Base-by-base conservation (phyloP, 495 filamentous ascomycete species). In the Penicillium cataractarum region DNA sequence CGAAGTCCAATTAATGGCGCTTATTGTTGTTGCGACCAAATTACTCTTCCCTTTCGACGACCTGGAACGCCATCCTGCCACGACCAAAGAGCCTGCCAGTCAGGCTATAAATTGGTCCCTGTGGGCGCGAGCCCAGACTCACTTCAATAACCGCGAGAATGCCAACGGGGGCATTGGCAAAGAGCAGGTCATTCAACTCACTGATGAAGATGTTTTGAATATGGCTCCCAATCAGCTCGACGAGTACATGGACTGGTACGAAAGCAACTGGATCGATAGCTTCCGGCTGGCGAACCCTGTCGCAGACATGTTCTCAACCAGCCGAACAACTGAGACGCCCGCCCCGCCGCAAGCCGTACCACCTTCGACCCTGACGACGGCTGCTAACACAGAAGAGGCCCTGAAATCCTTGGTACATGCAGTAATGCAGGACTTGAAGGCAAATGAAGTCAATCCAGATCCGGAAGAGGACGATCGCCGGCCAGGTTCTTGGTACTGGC, bases 221-320 rank as follows among this genome's bases (percentile, higher is more conserved):
- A 89, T 97, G 89, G 82, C 76, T 1, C 80, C 82, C 19, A 70
- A 78, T 10, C 85, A 96, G 61, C 71, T 97, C 55, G 89, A 95
- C 63, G 84, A 90, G 53, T 96, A 96, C 61, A 80, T 99, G 81
- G 87, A 93, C 72, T 97, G 91, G 90, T 96, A 91, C 68, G 89
- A 94, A 70, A 83, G 84, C 65, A 92, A 80, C 31, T 96, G 88
- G 84, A 69, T 90, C 50, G 81, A 85, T 54, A 66, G 49, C 2
- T 55, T 35, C 17, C 57, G 40, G 65, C 65, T 46, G n/a, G 58
- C 73, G 15, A 73, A 77, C 51, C 75, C 74, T 24, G 64, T 87
- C 22, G 80, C 82, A 22, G 70, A 79, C 2, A 71, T 87, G 69
- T 88, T 89, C 62, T 82, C 86, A 1, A 69, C 74, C 31, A 70